Evolutionary conservation across 2,329 filamentous ascomycete species (phyloP).

Genomic region (Pseudomassariella vexata): DNA sequence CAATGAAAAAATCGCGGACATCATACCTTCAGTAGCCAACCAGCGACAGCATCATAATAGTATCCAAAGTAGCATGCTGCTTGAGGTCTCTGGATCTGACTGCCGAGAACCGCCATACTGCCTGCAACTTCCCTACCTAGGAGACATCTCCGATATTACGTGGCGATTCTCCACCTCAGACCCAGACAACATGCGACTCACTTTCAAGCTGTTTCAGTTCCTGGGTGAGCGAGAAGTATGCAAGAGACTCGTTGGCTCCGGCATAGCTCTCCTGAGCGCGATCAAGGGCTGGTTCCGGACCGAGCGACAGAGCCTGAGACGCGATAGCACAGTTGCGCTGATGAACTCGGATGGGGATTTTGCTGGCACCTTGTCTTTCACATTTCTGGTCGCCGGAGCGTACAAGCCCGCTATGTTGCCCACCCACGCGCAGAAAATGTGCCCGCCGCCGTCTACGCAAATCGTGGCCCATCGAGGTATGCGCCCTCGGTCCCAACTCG

Average conservation of each 20-base stretch:
- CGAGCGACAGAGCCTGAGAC: slow-evolving; percentile 8
- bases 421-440: slow-evolving; percentile 6
- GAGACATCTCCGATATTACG: slow-evolving; percentile 5
- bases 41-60: not conserved
- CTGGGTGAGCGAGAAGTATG: not conserved
- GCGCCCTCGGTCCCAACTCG: not conserved
- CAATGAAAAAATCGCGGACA: not conserved
- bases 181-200: slow-evolving; percentile 2
- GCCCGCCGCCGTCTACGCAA: slow-evolving; percentile 3
- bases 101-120: slow-evolving; percentile 4
- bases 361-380: slow-evolving; percentile 5
- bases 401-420: not conserved
- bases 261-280: slow-evolving; percentile 2
- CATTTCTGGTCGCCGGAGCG: slow-evolving; percentile 5
- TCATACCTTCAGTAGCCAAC: not conserved
- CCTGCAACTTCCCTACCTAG: slow-evolving; percentile 4
- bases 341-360: slow-evolving; percentile 1
- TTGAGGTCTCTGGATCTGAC: slow-evolving; percentile 3
- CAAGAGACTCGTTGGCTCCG: slow-evolving; percentile 1
- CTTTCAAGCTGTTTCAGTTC: slow-evolving; percentile 6
- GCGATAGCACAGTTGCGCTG: slow-evolving; percentile 6
- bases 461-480: slow-evolving; percentile 8
- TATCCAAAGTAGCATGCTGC: not conserved
- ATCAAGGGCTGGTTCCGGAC: slow-evolving; percentile 8
- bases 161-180: slow-evolving; percentile 5